These are phyloP conservation scores for Heliocybe sulcata DNA, from an alignment of 1,284 basidiomycete genomes.

Conservation along the genomic window DNA sequence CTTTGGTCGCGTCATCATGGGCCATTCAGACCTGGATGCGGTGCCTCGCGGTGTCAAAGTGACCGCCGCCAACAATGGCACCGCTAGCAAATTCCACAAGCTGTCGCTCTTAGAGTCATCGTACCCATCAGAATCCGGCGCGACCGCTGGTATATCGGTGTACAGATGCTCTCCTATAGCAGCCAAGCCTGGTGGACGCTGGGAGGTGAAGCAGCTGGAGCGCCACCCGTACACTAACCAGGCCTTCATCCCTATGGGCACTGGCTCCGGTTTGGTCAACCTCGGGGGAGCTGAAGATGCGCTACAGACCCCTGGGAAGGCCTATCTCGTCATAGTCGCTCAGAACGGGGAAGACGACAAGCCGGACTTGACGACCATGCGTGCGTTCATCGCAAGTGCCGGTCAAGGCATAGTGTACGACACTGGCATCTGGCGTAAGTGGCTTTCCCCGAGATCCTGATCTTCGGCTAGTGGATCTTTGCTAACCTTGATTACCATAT, in stretches of 20 bases:
- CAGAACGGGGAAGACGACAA: constrained; percentile 66
- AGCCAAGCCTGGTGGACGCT: constrained; percentile 37
- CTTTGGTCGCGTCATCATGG: constrained; percentile 86
- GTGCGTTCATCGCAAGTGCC: constrained; percentile 74
- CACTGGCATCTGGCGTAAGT: constrained; percentile 83
- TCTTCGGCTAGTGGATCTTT: constrained; percentile 6
- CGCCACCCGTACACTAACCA: constrained; percentile 78
- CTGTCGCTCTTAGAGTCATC: constrained; percentile 59
- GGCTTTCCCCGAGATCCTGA: neutral
- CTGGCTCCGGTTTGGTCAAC: constrained; percentile 22
- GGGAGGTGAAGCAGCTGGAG: constrained; percentile 58
- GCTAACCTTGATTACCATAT: too few relatives aligned
- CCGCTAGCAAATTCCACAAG: constrained; percentile 87
- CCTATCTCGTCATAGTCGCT: constrained; percentile 82
- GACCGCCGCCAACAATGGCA: constrained; percentile 81
- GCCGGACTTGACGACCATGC: constrained; percentile 67
- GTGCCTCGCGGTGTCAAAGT: constrained; percentile 63
- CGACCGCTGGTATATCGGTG: constrained; percentile 63
- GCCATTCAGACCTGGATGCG: constrained; percentile 59
- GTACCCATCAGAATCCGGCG: constrained; percentile 50
- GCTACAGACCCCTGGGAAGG: constrained; percentile 39
- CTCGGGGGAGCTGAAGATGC: constrained; percentile 28
- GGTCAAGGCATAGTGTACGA: constrained; percentile 83
- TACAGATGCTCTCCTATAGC: constrained; percentile 65
- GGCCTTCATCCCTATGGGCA: constrained; percentile 85